Percentiles rank a stretch among this genome's conserved stretches.
These are phyloP conservation scores for Tylopilus sp. DNA, from an alignment of 768 basidiomycete genomes.

Conservation along the genomic window DNA sequence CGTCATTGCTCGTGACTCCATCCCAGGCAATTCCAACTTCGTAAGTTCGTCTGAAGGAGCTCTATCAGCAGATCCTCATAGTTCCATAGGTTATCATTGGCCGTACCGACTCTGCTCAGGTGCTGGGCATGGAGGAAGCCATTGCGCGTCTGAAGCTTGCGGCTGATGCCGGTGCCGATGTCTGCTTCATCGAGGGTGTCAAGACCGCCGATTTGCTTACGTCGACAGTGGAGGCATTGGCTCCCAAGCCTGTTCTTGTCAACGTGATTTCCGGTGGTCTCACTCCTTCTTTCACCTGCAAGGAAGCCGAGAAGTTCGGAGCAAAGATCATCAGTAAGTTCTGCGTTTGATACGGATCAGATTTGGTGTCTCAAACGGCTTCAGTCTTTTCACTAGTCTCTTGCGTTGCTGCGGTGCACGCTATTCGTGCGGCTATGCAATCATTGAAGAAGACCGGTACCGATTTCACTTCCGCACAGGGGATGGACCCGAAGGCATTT, in stretches of 20 bases:
- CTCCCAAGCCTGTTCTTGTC: slow-evolving; percentile 75
- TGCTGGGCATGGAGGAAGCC: slow-evolving; percentile 77
- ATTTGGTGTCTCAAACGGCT: not conserved
- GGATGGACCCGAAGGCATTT: slow-evolving; percentile 77
- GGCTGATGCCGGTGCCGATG: slow-evolving; percentile 71
- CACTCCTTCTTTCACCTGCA: slow-evolving; percentile 68
- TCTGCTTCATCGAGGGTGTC: slow-evolving; percentile 81
- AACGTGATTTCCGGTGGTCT: slow-evolving; percentile 79
- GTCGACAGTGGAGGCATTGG: slow-evolving; percentile 60
- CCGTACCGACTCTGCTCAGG: slow-evolving; percentile 75
- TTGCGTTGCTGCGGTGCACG: slow-evolving; percentile 73
- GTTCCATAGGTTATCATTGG: slow-evolving; percentile 60
- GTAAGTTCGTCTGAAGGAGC: slow-evolving; percentile 33
- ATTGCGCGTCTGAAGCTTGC: slow-evolving; percentile 63
- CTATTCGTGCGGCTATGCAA: slow-evolving; percentile 73
- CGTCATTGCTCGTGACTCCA: slow-evolving; percentile 70
- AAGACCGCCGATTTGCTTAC: slow-evolving; percentile 62
- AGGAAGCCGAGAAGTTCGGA: slow-evolving; percentile 65
- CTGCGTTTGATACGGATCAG: no score
- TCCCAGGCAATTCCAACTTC: slow-evolving; percentile 74
- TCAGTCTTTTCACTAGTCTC: slow-evolving; percentile 75
- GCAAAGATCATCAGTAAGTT: slow-evolving; percentile 75
- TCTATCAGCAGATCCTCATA: not conserved
- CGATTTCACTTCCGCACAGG: slow-evolving; percentile 55
- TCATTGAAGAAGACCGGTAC: slow-evolving; percentile 76